Percentiles rank a stretch among this genome's conserved stretches.
These are phyloP conservation scores for Mucor piriformis DNA, from an alignment of 371 early-diverging fungal genomes.

Conservation along the genomic window DNA sequence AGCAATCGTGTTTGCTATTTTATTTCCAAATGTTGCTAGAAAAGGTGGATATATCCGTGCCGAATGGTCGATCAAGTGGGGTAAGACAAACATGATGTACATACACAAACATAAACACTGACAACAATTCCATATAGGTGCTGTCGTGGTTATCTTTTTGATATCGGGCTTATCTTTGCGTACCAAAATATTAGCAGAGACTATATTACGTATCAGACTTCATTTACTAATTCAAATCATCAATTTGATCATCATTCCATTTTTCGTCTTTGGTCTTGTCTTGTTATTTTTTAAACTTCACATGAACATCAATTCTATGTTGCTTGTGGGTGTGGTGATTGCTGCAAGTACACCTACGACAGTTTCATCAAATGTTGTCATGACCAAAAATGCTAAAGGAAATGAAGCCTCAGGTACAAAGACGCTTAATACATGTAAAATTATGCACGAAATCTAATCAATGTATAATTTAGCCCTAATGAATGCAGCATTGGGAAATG, in stretches of 20 bases:
- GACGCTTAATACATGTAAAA: neutral
- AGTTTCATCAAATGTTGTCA: slow-evolving; percentile 79
- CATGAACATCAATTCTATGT: slow-evolving; percentile 54
- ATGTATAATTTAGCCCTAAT: neutral
- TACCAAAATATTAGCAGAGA: slow-evolving; percentile 63
- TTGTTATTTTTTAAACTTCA: slow-evolving; percentile 49
- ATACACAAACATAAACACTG: neutral
- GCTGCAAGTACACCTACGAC: slow-evolving; percentile 77
- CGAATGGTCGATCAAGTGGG: slow-evolving; percentile 70
- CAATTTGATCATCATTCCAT: slow-evolving; percentile 66
- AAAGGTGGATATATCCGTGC: slow-evolving; percentile 60
- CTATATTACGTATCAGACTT: slow-evolving; percentile 61
- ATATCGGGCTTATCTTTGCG: slow-evolving; percentile 74
- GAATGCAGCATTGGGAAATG: slow-evolving; percentile 73
- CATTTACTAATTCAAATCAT: slow-evolving; percentile 70
- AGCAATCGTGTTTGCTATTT: slow-evolving; percentile 59
- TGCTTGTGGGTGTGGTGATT: slow-evolving; percentile 72
- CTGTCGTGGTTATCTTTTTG: slow-evolving; percentile 71
- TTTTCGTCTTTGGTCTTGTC: slow-evolving; percentile 65
- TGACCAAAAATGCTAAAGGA: slow-evolving; percentile 76
- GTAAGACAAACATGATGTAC: slow-evolving; percentile 18
- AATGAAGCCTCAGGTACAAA: slow-evolving; percentile 66
- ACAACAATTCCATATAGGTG: slow-evolving; percentile 31
- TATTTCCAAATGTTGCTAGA: slow-evolving; percentile 61
- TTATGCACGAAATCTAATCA: neutral